A percentile compares a stretch with the other conserved stretches of the same genome.
Evolutionary conservation across 2,329 filamentous ascomycete genomes (phyloP).

Genomic region (Trichoderma cornu-damae): DNA sequence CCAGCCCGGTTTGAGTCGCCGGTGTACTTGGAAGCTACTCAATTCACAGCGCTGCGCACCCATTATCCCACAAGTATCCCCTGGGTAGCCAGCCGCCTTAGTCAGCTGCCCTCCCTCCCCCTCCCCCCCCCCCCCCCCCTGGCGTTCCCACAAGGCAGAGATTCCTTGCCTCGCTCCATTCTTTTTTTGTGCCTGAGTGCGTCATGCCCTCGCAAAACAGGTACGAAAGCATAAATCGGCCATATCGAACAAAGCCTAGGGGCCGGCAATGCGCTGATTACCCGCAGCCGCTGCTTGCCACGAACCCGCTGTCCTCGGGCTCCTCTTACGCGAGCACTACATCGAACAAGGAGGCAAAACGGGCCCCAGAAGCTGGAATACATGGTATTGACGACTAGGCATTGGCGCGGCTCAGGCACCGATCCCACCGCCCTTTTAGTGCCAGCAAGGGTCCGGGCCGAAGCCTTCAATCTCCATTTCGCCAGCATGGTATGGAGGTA

Average conservation of each 20-base stretch:
- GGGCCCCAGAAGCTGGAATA: neutral
- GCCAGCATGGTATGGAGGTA: neutral
- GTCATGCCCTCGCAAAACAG: conserved; percentile 1
- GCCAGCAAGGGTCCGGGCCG: neutral
- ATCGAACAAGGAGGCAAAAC: no score
- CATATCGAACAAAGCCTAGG: neutral
- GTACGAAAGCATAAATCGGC: conserved; percentile 11
- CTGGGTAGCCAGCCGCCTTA: neutral
- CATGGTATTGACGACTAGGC: neutral
- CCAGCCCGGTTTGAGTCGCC: no score
- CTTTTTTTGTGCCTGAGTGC: conserved; percentile 6
- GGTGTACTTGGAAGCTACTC: neutral
- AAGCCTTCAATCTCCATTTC: neutral
- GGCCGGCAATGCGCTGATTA: neutral
- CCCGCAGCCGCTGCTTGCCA: neutral
- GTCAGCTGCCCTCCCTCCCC: no score
- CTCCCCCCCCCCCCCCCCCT: neutral
- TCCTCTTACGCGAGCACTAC: no score
- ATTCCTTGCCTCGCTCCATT: neutral
- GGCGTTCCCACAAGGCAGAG: conserved; percentile 10
- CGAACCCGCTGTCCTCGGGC: neutral
- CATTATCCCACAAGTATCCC: neutral
- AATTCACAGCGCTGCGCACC: neutral
- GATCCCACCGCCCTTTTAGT: neutral
- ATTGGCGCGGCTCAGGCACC: neutral